Evolutionary conservation across 2,329 filamentous ascomycete genomes (phyloP), one percentile per base, ranked within the genome.

Genomic region (Fusarium fujikuroi): DNA sequence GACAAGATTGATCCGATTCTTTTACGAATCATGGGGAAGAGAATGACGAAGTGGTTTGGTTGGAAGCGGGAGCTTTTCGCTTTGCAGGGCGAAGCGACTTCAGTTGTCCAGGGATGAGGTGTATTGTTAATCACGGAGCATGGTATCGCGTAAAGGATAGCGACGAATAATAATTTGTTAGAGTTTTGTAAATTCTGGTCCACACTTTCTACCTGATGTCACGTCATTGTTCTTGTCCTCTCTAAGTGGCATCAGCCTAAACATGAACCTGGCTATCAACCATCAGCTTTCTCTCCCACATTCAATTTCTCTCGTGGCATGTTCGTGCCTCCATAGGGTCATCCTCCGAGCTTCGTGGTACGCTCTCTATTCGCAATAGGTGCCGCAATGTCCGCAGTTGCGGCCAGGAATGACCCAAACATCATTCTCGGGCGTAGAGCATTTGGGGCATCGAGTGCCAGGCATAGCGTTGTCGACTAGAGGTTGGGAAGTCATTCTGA

Each of bases 1-100:
- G 47, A 34, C 6, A 50, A 34, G 9, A 19, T 50, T 15, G 47
- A 34, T 6, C n/a, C n/a, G 0, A 0, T 34, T 14, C 21, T 50
- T 0, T 19, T 34, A 3, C 2, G 47, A 0, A 50, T 34, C 0
- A 50, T 50, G 30, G 47, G 47, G 2, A 23, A 34, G 30, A 23
- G 47, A 15, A 34, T 50, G 47, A 1, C 47, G 2, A 50, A 34
- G 30, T 34, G 47, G 30, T 50, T 50, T 19, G 30, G 30, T 9
- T 34, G 47, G 47, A 34, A 2, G 16, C 30, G 30, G 6, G 30
- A 50, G n/a, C 30, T 50, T 34, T 50, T 50, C 7, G 16, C 16
- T 3, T 4, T 34, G 16, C 3, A 16, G 2, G 1, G 21, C 0
- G 21, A 9, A 4, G 5, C 14, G 9, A 30, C 14, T 0, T 18